phyloP scores from a whole-genome alignment of 495 filamentous ascomycete species.

The Daldinia concentrica region DNA sequence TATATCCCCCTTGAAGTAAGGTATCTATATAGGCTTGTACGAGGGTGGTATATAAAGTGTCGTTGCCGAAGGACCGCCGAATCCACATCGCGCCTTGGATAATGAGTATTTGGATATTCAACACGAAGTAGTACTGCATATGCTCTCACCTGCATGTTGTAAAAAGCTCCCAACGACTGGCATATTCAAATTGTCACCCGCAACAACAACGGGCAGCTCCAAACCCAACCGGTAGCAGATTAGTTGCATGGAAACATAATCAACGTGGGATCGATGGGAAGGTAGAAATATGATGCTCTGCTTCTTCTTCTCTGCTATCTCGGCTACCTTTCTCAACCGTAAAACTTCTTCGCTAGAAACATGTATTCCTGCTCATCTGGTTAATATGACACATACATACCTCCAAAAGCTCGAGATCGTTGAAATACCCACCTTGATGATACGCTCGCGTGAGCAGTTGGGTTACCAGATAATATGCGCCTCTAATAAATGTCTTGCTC shows the following conservation, averaged over 20 bases:
- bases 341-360: slow-evolving; percentile 94
- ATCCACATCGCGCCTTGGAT: slow-evolving; percentile 90
- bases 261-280: slow-evolving; percentile 92
- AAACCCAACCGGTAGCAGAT: slow-evolving; percentile 95
- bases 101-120: not conserved
- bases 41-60: slow-evolving; percentile 86
- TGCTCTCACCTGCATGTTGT: slow-evolving; percentile 79
- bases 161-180: slow-evolving; percentile 88
- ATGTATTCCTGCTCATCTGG: slow-evolving; percentile 67
- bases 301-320: slow-evolving; percentile 82
- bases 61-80: slow-evolving; percentile 88
- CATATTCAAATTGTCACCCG: slow-evolving; percentile 96
- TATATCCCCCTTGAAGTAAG: slow-evolving; percentile 86
- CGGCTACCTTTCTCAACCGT: slow-evolving; percentile 79
- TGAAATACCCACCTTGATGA: slow-evolving; percentile 72
- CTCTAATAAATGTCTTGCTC: slow-evolving; percentile 89
- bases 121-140: not conserved
- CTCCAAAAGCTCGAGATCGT: not conserved
- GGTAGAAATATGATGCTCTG: slow-evolving; percentile 96
- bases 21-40: slow-evolving; percentile 98
- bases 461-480: slow-evolving; percentile 88
- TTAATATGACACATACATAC: slow-evolving; percentile 17
- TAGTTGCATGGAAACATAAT: slow-evolving; percentile 92
- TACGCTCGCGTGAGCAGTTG: slow-evolving; percentile 92
- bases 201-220: slow-evolving; percentile 89